Conservation (phyloP, 257 asterid species). For the Jacaranda mimosifolia region DNA sequence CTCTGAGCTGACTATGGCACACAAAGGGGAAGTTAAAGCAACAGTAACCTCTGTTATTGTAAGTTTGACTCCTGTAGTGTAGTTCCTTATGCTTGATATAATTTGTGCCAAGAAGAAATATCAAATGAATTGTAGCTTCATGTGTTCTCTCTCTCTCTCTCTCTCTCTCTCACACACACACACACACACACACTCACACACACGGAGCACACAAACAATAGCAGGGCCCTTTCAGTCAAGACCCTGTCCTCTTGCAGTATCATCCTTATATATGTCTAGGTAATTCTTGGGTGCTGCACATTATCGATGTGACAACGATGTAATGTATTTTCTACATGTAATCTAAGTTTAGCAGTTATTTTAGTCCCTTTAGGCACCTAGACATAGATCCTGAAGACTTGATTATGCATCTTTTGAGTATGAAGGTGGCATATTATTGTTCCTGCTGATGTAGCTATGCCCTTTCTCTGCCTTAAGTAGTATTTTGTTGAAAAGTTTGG, state of each 20-base stretch:
- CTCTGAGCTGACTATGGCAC: constrained; percentile 86
- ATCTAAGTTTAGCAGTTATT: not conserved
- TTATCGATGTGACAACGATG: not conserved
- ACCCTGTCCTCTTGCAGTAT: too few relatives aligned
- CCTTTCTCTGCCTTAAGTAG: too few relatives aligned
- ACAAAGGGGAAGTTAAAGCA: constrained; percentile 86
- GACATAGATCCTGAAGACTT: too few relatives aligned
- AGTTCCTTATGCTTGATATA: constrained; percentile 17
- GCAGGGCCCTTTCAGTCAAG: not conserved
- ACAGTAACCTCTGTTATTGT: constrained; percentile 88
- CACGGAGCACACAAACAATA: not conserved
- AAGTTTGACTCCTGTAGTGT: constrained; percentile 47
- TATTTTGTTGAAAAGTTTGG: too few relatives aligned
- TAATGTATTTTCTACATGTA: not conserved
- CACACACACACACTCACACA: not conserved
- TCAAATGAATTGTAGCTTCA: not conserved
- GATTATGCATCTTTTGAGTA: too few relatives aligned
- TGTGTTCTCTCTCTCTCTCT: not conserved
- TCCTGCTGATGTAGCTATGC: too few relatives aligned
- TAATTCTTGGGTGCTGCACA: constrained; percentile 6
- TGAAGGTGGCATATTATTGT: too few relatives aligned
- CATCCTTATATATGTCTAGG: not conserved
- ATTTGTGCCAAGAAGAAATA: not conserved
- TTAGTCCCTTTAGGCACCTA: too few relatives aligned
- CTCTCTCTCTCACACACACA: not conserved